Percentiles rank a stretch among this genome's conserved stretches.
These are phyloP conservation scores for Pezicula rhizophila DNA, from an alignment of 2,329 filamentous ascomycete genomes.

Conservation along the genomic window DNA sequence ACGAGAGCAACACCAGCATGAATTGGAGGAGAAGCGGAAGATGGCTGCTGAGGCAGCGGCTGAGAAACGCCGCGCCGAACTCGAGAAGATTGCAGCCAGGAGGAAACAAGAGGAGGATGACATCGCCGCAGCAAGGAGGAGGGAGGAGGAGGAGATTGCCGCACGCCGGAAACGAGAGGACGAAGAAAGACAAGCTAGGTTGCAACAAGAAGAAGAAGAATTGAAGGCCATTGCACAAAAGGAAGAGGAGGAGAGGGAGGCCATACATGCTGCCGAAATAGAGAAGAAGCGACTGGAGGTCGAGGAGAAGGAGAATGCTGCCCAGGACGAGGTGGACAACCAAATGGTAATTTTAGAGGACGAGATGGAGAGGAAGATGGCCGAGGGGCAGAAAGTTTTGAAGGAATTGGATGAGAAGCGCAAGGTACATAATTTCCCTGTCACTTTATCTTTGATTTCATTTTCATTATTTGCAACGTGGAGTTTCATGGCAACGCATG, in stretches of 20 bases:
- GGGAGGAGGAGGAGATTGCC: slow-evolving; percentile 4
- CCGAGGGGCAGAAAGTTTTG: slow-evolving; percentile 18
- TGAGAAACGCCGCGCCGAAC: background rate
- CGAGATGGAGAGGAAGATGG: slow-evolving; percentile 19
- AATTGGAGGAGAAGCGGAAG: slow-evolving; percentile 4
- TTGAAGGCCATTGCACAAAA: slow-evolving; percentile 6
- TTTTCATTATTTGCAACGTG: background rate
- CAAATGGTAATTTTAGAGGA: slow-evolving; percentile 22
- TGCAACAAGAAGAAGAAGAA: slow-evolving; percentile 5
- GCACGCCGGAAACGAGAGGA: slow-evolving; percentile 5
- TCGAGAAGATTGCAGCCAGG: slow-evolving; percentile 3
- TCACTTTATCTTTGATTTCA: background rate
- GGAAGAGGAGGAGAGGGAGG: slow-evolving; percentile 11
- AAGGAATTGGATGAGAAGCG: slow-evolving; percentile 19
- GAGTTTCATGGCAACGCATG: background rate
- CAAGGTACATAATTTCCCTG: slow-evolving; percentile 9
- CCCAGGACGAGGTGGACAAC: slow-evolving; percentile 15
- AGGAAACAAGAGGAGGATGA: slow-evolving; percentile 3
- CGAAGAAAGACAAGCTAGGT: slow-evolving; percentile 1
- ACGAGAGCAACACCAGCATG: slow-evolving; percentile 13
- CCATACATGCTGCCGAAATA: slow-evolving; percentile 15
- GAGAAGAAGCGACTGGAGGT: slow-evolving; percentile 12
- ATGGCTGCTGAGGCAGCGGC: background rate
- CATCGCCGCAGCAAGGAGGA: slow-evolving; percentile 1
- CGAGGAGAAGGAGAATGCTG: slow-evolving; percentile 11